These are phyloP conservation scores for Aureobasidium mangrovei DNA, from an alignment of 2,329 filamentous ascomycete genomes.

Conservation along the genomic window DNA sequence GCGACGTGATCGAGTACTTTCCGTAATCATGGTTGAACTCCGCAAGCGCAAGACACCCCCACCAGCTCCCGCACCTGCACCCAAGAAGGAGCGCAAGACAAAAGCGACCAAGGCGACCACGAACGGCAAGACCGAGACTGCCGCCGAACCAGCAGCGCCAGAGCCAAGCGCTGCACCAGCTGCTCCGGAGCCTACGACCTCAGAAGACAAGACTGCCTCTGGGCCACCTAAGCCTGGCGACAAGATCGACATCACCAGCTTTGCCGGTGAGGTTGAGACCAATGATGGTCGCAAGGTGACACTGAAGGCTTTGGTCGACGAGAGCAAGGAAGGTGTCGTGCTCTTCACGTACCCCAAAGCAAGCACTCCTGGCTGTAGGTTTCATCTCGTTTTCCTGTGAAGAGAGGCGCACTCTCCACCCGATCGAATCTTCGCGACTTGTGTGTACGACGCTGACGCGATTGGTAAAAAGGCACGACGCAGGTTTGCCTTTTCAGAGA, in stretches of 20 bases:
- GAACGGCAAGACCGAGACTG: conserved; percentile 18
- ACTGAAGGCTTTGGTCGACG: conserved; percentile 69
- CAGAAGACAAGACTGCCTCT: conserved; percentile 16
- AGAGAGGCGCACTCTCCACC: background rate
- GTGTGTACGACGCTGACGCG: background rate
- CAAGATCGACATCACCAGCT: conserved; percentile 44
- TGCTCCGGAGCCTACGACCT: conserved; percentile 11
- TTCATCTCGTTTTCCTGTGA: conserved; percentile 18
- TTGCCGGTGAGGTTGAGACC: conserved; percentile 67
- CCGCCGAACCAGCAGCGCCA: conserved; percentile 24
- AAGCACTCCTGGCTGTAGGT: conserved; percentile 87
- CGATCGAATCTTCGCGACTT: background rate
- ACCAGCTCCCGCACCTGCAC: conserved; percentile 38
- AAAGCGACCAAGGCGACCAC: conserved; percentile 24
- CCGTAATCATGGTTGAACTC: conserved; percentile 45
- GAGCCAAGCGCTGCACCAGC: conserved; percentile 14
- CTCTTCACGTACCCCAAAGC: conserved; percentile 95
- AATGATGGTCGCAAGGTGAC: conserved; percentile 75
- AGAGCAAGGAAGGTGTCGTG: conserved; percentile 78
- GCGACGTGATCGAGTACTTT: background rate
- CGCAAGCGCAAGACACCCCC: conserved; percentile 53
- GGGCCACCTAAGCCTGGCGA: conserved; percentile 39
- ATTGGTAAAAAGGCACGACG: conserved; percentile 59
- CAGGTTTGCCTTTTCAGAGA: conserved; percentile 94
- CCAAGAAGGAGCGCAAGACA: conserved; percentile 39